phyloP scores from a whole-genome alignment of 2,329 filamentous ascomycete genomes.

The Truncatella angustata region DNA sequence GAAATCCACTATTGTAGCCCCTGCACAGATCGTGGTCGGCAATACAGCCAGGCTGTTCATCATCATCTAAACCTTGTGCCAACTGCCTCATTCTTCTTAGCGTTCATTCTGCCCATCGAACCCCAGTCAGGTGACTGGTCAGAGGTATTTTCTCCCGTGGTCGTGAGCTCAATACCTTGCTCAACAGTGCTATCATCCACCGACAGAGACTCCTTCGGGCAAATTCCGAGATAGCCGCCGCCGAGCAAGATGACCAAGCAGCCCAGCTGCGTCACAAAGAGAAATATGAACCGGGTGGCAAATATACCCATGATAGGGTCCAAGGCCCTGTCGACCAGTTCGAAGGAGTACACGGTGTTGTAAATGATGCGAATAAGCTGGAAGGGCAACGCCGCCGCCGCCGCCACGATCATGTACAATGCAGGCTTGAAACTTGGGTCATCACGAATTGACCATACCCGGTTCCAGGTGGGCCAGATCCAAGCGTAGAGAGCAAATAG shows the following conservation, averaged over 20 bases:
- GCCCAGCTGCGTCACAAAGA: neutral
- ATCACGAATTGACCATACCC: neutral
- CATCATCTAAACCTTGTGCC: neutral
- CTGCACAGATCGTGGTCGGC: too few species aligned
- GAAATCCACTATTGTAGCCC: neutral
- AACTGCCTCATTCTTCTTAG: neutral
- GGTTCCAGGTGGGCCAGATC: neutral
- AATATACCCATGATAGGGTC: slow-evolving; percentile 3
- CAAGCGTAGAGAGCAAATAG: neutral
- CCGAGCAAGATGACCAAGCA: neutral
- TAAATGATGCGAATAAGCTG: neutral
- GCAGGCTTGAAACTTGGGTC: neutral
- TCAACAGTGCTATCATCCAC: neutral
- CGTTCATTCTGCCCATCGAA: neutral
- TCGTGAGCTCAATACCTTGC: neutral
- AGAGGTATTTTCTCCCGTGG: neutral
- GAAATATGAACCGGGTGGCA: neutral
- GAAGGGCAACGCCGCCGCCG: neutral
- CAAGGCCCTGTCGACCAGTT: neutral
- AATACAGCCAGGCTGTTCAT: neutral
- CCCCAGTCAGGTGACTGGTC: neutral
- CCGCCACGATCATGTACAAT: neutral
- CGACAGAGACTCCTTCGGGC: neutral
- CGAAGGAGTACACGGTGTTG: neutral
- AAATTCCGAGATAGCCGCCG: neutral